Evolutionary conservation across 495 filamentous ascomycete genomes (phyloP), one percentile per base, ranked within the genome.

Genomic region (Bathelium albidoporum): DNA sequence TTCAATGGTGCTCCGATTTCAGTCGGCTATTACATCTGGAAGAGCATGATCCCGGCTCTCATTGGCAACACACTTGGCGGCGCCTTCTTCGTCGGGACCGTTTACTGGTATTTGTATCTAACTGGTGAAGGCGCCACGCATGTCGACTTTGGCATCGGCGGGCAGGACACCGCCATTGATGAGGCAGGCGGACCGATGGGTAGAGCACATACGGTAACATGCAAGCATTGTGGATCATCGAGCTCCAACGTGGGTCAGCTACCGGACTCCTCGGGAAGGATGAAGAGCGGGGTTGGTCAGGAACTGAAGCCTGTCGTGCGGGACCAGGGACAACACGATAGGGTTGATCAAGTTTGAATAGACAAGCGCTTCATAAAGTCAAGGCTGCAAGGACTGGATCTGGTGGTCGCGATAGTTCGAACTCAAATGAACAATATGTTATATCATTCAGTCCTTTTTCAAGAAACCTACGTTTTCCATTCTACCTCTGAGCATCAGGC

Each of bases 21-120:
- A 0, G 76, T 82, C 5, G 76, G 77, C 1, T 69, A 85, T 58
- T 86, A 86, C 59, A 84, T 86, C 67, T 86, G 82, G 82, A 85
- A 87, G 66, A 81, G 79, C 14, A 81, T 85, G 45, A 83, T 86
- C 58, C 84, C 84, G 0, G 76, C 82, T 4, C 43, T 78, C n/a
- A 61, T 86, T 18, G 83, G 83, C 7, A 87, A 85, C 66, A 78
- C 80, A 34, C 62, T 87, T n/a, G 83, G 64, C 10, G 64, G 60
- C 20, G 64, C 24, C 34, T 24, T 58, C 16, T 66, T 66, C 49
- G 64, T 66, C n/a, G 64, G 64, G 1, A 39, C 28, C 1, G 49
- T 45, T 3, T 66, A 66, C 24, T 66, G 64, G 64, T 66, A 66
- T 29, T 49, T 66, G 5, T 55, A 55, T 29, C 29, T 55, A 24